Base-by-base conservation (phyloP, 2,329 filamentous ascomycete species). In the Trichoderma sp. region DNA sequence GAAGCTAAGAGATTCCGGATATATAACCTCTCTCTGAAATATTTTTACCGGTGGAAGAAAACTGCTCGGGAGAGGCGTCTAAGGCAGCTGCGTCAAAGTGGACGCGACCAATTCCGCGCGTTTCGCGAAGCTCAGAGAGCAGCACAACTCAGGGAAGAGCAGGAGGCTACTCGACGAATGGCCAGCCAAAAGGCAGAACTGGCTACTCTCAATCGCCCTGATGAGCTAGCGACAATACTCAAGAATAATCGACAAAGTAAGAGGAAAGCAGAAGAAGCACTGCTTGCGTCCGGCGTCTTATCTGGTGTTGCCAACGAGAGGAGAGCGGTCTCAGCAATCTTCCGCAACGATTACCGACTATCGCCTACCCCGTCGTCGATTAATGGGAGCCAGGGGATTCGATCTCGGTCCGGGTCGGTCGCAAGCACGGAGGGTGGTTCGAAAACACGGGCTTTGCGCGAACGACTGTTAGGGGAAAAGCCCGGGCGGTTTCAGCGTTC, bases 31-130 rank as follows among this genome's bases (percentile, higher is more conserved):
- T 80, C 81, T 14, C 80, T 89, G 72, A 88, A 85, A 62, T 90
- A 83, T 77, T 89, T 89, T 73, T 89, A 89, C 74, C 81, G 82
- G 21, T 90, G 88, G 88, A 85, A 84, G 63, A 78, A 85, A 15
- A 83, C 80, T 51, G 86, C 85, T 9, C 83, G 87, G 14, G 82
- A 84, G 60, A 83, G 82, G 21, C 83, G 85, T 3, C 82, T 87
- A 18, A 83, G 84, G 71, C 82, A 82, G n/a, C 83, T 88, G 26
- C 85, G 88, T 8, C 83, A 82, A 36, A 82, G 84, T 53, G 87
- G 86, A 24, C 84, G 86, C 65, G 86, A 88, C 53, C 83, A 86
- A 73, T 82, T 86, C 74, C 83, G 83, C 32, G 79, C 81, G 3
- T 88, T 85, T 76, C 83, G 83, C 34, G 80, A 81, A 30, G 80